phyloP scores from a whole-genome alignment of 768 basidiomycete genomes.

The Fistulinella prunicolor region DNA sequence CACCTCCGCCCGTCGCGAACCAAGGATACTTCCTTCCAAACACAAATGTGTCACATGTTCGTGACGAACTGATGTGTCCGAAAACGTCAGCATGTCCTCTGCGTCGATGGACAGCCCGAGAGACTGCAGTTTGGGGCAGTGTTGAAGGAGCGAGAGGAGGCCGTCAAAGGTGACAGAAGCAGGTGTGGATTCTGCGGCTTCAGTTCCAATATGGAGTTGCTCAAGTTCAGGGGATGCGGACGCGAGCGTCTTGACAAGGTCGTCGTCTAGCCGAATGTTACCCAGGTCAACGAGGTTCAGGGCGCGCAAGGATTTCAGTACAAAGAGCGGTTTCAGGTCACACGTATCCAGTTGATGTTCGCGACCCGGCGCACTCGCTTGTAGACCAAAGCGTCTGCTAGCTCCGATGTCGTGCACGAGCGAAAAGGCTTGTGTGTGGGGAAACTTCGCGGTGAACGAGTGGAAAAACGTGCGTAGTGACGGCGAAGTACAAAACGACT shows the following conservation, averaged over 20 bases:
- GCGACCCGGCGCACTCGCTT: conserved; percentile 13
- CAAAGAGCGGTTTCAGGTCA: conserved; percentile 16
- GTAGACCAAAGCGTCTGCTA: conserved; percentile 20
- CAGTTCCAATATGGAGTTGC: conserved; percentile 8
- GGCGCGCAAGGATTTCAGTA: conserved; percentile 10
- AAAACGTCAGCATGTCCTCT: conserved; percentile 9
- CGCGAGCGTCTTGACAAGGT: conserved; percentile 17
- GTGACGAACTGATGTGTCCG: conserved; percentile 15
- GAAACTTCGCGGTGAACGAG: conserved; percentile 10
- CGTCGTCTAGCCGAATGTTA: conserved; percentile 12
- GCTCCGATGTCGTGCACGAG: conserved; percentile 22
- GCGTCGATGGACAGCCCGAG: conserved; percentile 14
- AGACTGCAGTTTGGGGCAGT: conserved; percentile 16
- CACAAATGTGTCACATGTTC: conserved; percentile 11
- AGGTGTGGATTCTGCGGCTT: background rate
- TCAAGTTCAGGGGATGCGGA: conserved; percentile 17
- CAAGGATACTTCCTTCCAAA: conserved; percentile 15
- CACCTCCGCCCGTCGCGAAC: conserved; percentile 14
- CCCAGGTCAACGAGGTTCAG: conserved; percentile 19
- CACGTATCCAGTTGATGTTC: conserved; percentile 9
- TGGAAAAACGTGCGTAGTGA: conserved; percentile 14
- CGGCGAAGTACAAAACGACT: conserved; percentile 19
- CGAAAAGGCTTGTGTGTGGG: conserved; percentile 14
- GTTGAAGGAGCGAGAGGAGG: conserved; percentile 18
- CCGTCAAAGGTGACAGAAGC: conserved; percentile 18